A percentile compares a stretch with the other conserved stretches of the same genome.
Conservation (phyloP, 2,329 filamentous ascomycete genomes). For the Bimuria novae-zelandiae region DNA sequence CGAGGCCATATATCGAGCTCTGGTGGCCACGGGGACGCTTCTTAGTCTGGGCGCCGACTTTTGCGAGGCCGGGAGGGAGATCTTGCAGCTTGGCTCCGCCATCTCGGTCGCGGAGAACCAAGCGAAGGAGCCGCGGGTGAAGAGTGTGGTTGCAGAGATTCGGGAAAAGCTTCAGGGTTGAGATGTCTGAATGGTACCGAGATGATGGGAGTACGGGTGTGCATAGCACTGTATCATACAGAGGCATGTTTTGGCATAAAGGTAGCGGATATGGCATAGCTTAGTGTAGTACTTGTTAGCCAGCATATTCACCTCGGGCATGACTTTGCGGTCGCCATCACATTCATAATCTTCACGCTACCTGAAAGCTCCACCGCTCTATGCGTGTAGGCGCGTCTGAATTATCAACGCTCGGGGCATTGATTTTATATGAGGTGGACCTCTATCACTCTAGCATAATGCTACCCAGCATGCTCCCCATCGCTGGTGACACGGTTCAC, state of each 20-base stretch:
- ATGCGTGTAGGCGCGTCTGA: not conserved
- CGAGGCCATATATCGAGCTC: conserved; percentile 79
- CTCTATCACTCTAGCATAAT: too few relatives aligned
- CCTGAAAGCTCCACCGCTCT: not conserved
- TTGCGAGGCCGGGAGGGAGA: conserved; percentile 60
- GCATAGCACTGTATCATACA: conserved; percentile 10
- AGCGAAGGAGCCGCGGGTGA: conserved; percentile 64
- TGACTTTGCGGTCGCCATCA: not conserved
- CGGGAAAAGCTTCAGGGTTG: conserved; percentile 49
- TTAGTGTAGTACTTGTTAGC: not conserved
- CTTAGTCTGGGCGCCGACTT: conserved; percentile 65
- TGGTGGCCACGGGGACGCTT: conserved; percentile 84
- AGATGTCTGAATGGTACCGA: not conserved
- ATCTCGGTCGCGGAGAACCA: conserved; percentile 55
- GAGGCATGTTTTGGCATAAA: not conserved
- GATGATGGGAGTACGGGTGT: too few relatives aligned
- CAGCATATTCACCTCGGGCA: not conserved
- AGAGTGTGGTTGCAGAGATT: conserved; percentile 65
- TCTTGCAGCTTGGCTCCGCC: conserved; percentile 57
- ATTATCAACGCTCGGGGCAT: too few relatives aligned
- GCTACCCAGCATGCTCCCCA: too few relatives aligned
- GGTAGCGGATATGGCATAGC: not conserved
- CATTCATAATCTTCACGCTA: not conserved
- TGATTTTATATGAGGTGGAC: too few relatives aligned
- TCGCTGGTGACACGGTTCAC: too few relatives aligned